Evolutionary conservation across 192 early-diverging fungal genomes (phyloP).

Genomic region (Podila epicladia): DNA sequence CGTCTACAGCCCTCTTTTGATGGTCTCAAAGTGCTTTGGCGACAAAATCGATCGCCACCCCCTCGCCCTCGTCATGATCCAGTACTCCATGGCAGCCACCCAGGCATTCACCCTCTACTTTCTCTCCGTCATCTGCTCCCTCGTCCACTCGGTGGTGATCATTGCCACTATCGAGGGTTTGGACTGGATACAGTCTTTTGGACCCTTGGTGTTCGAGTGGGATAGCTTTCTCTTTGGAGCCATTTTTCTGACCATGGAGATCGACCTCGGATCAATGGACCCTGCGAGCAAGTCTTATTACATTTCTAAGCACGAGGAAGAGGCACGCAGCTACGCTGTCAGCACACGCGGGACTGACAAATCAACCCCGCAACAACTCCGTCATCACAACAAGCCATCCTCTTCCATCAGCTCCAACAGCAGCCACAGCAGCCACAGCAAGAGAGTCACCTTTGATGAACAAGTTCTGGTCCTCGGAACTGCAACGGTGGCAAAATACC

Average conservation of each 20-base stretch:
- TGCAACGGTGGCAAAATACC: neutral
- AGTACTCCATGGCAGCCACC: conserved; percentile 16
- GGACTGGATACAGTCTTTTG: conserved; percentile 21
- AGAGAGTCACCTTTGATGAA: conserved; percentile 35
- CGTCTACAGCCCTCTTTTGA: neutral
- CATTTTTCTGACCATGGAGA: conserved; percentile 24
- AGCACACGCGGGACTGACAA: conserved; percentile 1
- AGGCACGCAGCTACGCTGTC: neutral
- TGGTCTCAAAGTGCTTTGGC: neutral
- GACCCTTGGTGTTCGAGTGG: conserved; percentile 20
- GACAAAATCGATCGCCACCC: conserved; percentile 8
- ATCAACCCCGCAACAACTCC: neutral
- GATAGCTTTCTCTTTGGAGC: conserved; percentile 32
- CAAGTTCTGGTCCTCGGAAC: conserved; percentile 29
- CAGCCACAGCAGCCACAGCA: conserved; percentile 10
- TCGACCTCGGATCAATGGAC: conserved; percentile 18
- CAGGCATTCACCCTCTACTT: conserved; percentile 11
- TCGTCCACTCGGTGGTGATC: conserved; percentile 15
- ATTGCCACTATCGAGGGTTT: conserved; percentile 8
- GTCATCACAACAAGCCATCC: neutral
- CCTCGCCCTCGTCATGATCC: conserved; percentile 4
- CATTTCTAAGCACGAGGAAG: neutral
- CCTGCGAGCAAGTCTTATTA: conserved; percentile 1
- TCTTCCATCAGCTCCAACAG: conserved; percentile 1
- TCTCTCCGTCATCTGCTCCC: conserved; percentile 14